Percentiles rank a stretch among this genome's conserved stretches.
phyloP scores from a whole-genome alignment of 73 alveolate species.

The Tetrahymena thermophila region DNA sequence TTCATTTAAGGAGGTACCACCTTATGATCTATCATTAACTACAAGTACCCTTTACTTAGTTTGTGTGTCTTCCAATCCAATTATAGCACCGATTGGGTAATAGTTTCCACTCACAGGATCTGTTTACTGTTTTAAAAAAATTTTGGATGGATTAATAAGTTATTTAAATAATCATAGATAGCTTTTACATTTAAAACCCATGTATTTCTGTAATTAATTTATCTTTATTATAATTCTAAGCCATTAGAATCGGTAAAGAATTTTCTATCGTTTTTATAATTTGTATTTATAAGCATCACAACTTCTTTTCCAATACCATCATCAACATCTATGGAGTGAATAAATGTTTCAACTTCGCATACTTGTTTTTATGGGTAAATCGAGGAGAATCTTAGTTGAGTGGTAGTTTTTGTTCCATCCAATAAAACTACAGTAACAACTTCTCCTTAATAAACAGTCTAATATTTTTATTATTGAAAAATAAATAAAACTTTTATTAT shows the following conservation, averaged over 20 bases:
- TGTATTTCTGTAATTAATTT: constrained; percentile 39
- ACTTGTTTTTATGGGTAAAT: background rate
- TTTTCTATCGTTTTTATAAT: constrained; percentile 14
- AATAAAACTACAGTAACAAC: constrained; percentile 1
- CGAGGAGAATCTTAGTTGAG: constrained; percentile 5
- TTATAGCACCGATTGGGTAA: constrained; percentile 56
- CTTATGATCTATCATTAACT: constrained; percentile 79
- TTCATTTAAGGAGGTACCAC: too few relatives aligned
- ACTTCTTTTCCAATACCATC: constrained; percentile 33
- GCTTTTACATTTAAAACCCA: constrained; percentile 24
- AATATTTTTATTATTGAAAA: too few relatives aligned
- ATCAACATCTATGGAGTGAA: constrained; percentile 19
- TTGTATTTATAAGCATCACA: constrained; percentile 18
- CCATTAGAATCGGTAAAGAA: constrained; percentile 70
- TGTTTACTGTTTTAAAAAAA: background rate
- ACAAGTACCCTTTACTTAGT: constrained; percentile 21
- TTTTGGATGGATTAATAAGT: too few relatives aligned
- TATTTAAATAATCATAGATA: too few relatives aligned
- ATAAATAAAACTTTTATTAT: background rate
- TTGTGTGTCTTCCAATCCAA: constrained; percentile 38
- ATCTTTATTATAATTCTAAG: constrained; percentile 50
- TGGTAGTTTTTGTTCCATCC: constrained; percentile 20
- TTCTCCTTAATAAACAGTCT: constrained; percentile 18
- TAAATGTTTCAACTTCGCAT: constrained; percentile 15
- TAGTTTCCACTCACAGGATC: constrained; percentile 55